Evolutionary conservation across 805 yeast species (phyloP), one percentile per base, ranked within the genome.

Genomic region (Suhomyces faveliae): DNA sequence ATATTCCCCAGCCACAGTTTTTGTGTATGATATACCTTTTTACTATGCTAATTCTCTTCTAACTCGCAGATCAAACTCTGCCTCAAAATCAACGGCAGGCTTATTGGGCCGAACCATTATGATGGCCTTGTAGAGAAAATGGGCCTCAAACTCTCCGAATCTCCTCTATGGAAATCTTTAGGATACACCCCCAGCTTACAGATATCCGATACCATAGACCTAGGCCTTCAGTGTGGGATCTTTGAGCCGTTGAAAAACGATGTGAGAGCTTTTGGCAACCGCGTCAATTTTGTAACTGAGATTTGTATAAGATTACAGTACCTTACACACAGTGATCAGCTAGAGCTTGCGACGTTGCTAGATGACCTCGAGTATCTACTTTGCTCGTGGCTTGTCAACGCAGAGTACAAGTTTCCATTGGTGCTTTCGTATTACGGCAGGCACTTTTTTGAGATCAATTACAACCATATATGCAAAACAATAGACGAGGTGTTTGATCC

Each of bases 341-440:
- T 48, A 4, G 25, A 35, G 9, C 13, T 51, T 2, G 15, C 27
- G 1, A 9, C 9, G 21, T 13, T 48, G 27, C 21, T 48, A 8
- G 15, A 22, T 15, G 47, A 49, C 13, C 38, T 61, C 20, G 56
- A 62, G 40, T 61, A 62, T 30, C 47, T 52, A 41, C 48, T 58
- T 13, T 35, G 51, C 4, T 56, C 63, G 5, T 51, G 61, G 45
- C 20, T 60, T 17, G 22, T 61, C 21, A 53, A 59, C 24, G 51
- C 58, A n/a, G 67, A 62, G 46, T 55, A 50, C 48, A 52, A 45
- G 24, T 58, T 44, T 35, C 67, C 67, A 11, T 52, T 62, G 21
- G 52, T 58, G 5, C 62, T 60, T 29, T 62, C 67, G 13, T 57
- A 45, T 40, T 58, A 55, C 46, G 67, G 66, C 2, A 52, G 63